These are phyloP conservation scores for Diplodia intermedia DNA, from an alignment of 2,329 filamentous ascomycete genomes.

Conservation along the genomic window DNA sequence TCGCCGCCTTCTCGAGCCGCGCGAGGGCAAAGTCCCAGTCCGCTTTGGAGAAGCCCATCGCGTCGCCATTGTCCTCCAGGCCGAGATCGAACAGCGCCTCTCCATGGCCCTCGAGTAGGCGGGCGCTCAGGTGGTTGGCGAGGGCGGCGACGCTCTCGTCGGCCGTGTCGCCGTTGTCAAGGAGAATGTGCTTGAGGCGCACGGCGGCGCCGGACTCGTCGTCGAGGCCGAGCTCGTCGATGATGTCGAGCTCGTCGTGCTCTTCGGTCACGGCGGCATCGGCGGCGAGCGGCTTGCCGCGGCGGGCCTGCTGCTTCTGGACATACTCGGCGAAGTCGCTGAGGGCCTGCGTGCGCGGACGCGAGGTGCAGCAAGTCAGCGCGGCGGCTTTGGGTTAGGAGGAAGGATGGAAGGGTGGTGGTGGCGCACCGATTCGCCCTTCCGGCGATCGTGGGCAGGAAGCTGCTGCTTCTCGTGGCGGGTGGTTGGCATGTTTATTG, in stretches of 20 bases:
- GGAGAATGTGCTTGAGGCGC: conserved; percentile 77
- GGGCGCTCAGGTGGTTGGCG: conserved; percentile 67
- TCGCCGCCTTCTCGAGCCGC: conserved; percentile 70
- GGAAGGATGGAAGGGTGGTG: conserved; percentile 4
- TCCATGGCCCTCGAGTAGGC: conserved; percentile 82
- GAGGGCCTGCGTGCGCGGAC: conserved; percentile 64
- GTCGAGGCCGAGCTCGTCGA: conserved; percentile 77
- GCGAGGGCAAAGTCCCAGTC: conserved; percentile 78
- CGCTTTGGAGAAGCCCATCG: conserved; percentile 75
- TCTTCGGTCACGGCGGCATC: conserved; percentile 60
- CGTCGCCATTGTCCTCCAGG: conserved; percentile 86
- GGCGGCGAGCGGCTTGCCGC: conserved; percentile 51
- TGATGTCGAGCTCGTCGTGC: conserved; percentile 87
- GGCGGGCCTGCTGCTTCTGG: conserved; percentile 84
- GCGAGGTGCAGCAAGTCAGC: neutral
- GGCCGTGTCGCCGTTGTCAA: conserved; percentile 58
- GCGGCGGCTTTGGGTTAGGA: conserved; percentile 11
- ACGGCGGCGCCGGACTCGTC: conserved; percentile 70
- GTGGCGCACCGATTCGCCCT: conserved; percentile 77
- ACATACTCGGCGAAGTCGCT: conserved; percentile 98
- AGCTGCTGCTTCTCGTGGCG: conserved; percentile 63
- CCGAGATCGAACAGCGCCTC: conserved; percentile 93
- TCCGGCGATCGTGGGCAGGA: conserved; percentile 77
- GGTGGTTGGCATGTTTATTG: conserved; percentile 42
- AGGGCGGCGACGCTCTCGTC: conserved; percentile 70